phyloP scores from a whole-genome alignment of 2,329 filamentous ascomycete genomes.

The Didymosphaeria variabile region DNA sequence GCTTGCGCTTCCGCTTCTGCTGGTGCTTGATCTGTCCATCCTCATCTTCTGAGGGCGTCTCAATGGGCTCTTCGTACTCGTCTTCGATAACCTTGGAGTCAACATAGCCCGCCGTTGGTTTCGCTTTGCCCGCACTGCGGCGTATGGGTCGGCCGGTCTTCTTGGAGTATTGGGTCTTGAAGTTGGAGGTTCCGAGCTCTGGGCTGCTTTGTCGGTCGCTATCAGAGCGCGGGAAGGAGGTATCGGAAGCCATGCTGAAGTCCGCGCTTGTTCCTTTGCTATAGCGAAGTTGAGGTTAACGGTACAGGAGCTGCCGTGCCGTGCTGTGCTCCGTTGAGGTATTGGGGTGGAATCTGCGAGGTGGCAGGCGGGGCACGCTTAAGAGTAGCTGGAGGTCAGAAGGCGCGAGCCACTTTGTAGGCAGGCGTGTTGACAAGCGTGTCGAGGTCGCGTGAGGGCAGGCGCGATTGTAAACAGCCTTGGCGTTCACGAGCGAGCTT shows the following conservation, averaged over 20 bases:
- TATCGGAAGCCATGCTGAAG: conserved; percentile 1
- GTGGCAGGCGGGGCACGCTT: conserved; percentile 2
- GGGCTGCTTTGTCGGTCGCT: conserved; percentile 29
- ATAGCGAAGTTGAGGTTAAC: too few species aligned
- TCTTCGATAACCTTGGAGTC: conserved; percentile 50
- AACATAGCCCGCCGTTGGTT: conserved; percentile 49
- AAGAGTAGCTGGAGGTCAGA: conserved; percentile 5
- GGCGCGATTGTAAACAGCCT: conserved; percentile 6
- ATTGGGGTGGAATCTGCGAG: neutral
- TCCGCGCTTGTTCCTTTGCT: neutral
- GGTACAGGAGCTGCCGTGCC: neutral
- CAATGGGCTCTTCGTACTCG: conserved; percentile 38
- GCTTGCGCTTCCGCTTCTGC: conserved; percentile 47
- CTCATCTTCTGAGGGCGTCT: conserved; percentile 40
- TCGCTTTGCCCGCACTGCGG: conserved; percentile 48
- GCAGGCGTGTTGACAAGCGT: conserved; percentile 16
- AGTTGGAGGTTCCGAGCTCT: conserved; percentile 42
- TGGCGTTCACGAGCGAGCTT: neutral
- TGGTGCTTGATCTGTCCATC: conserved; percentile 37
- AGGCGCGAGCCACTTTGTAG: neutral
- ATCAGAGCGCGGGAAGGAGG: conserved; percentile 7
- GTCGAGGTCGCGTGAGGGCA: conserved; percentile 3
- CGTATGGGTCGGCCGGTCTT: conserved; percentile 56
- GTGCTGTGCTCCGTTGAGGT: neutral
- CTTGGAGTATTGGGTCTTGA: conserved; percentile 47